Evolutionary conservation across 306 rosid genomes (phyloP), one percentile per base, ranked within the genome.

Genomic region (Ammopiptanthus mongolicus): DNA sequence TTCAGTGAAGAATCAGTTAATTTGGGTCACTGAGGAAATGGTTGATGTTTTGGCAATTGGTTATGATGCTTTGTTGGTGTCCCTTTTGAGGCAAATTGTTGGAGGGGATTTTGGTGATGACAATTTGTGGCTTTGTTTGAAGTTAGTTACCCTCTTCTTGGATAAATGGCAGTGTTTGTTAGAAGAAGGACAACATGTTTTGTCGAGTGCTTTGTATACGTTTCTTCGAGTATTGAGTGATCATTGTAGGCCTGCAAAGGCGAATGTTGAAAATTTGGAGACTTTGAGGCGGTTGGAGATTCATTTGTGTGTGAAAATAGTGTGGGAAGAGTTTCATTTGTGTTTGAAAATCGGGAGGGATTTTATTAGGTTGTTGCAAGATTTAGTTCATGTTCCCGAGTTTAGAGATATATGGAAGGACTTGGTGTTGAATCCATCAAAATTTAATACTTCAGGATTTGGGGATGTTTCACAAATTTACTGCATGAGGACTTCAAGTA

Each of bases 261-360:
- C 51, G 1, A 58, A 56, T 77, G 31, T 37, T 80, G 71, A 64
- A 36, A 84, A 84, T 53, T 64, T 89, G 29, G 92, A 84, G 77
- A 62, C 80, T 19, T 71, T 93, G 71, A 93, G 72, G 74, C 84
- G 29, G 15, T 47, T 83, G 80, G 98, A 93, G 83, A 71, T 91
- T 84, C 51, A 78, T 11, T 83, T 93, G 15, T 93, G 98, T 71
- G 85, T 88, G 58, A 88, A 80, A 78, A 83, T 84, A 10, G 61
- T 93, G 34, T 87, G 58, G 85, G 91, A 89, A 71, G 84, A 89
- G 59, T 93, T 93, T 67, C 81, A 70, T 62, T 34, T 91, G 64
- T 89, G 96, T 69, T 80, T 93, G 73, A 86, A 78, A 64, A 84
- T 91, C 65, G 98, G 98, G 70, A 88, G 92, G 84, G 97, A 93